Base-by-base conservation (phyloP, 2,329 filamentous ascomycete genomes). In the Fusarium armeniacum region DNA sequence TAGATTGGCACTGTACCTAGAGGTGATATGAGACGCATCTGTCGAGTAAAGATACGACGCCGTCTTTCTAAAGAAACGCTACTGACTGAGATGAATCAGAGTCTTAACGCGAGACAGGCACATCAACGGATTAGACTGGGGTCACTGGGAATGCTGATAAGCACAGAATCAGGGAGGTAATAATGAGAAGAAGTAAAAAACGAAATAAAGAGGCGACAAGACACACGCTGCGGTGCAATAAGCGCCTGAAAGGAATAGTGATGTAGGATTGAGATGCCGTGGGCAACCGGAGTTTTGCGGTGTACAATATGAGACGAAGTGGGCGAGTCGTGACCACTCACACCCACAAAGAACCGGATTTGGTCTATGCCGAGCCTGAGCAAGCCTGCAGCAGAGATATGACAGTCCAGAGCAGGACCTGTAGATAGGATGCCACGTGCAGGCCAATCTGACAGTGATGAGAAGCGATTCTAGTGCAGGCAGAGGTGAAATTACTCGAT, bases 311-410 rank as follows among this genome's bases (percentile, higher is more conserved):
- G 52, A 40, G 60, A 62, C 65, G 40, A 58, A 59, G 38, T 53
- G 53, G 50, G 26, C 33, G 53, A 51, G 56, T 65, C 41, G 62
- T 40, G 58, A 53, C 44, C 57, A 58, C 64, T 35, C 56, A 59
- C 63, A 40, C 52, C 60, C 67, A 73, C 56, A 47, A 33, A 55
- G 53, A 64, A 61, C 72, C 72, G 72, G 72, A 74, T 74, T 70
- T 65, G 72, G 70, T 53, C 56, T 62, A 41, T 70, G 57, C 43
- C 58, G 50, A 66, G 57, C 20, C 20, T 52, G 49, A 49, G 33
- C 33, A 49, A 49, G 33, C 33, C 51, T 70, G 59, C 56, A 69
- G 61, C 65, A 70, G 65, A 62, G 55, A 65, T 62, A 57, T 55
- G 67, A 49, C 56, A 62, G 57, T 47, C 46, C 56, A 64, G 54